Evolutionary conservation across 805 yeast genomes (phyloP).

Genomic region (Ogataea paraovalis): DNA sequence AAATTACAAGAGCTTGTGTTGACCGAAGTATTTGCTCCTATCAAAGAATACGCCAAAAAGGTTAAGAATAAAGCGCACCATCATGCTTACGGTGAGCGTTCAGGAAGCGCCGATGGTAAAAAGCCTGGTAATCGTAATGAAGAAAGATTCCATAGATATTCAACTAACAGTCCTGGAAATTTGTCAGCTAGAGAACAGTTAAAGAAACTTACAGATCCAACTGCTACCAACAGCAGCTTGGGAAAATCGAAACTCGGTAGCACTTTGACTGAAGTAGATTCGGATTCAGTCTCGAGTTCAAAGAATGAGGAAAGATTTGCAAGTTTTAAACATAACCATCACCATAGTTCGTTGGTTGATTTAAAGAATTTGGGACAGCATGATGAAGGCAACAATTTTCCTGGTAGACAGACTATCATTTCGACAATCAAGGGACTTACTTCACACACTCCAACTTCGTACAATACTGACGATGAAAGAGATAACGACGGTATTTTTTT

Average conservation of each 20-base stretch:
- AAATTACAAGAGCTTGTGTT: slow-evolving; percentile 67
- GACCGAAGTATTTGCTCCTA: slow-evolving; percentile 67
- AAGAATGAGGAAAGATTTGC: slow-evolving; percentile 1
- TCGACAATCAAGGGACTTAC: slow-evolving; percentile 38
- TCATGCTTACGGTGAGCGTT: slow-evolving; percentile 1
- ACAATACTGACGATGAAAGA: slow-evolving; percentile 12
- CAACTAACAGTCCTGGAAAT: slow-evolving; percentile 9
- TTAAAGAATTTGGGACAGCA: slow-evolving; percentile 16
- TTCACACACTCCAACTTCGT: slow-evolving; percentile 10
- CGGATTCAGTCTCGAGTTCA: not conserved
- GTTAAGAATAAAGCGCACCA: slow-evolving; percentile 15
- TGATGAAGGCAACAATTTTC: slow-evolving; percentile 15
- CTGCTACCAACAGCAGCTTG: not conserved
- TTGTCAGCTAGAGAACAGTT: slow-evolving; percentile 1
- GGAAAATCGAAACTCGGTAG: not conserved
- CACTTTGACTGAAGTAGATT: not conserved
- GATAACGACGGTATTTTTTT: slow-evolving; percentile 4
- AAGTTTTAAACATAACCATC: slow-evolving; percentile 2
- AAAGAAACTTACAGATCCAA: not conserved
- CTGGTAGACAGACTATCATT: slow-evolving; percentile 27
- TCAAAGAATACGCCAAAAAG: slow-evolving; percentile 29
- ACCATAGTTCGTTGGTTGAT: slow-evolving; percentile 21
- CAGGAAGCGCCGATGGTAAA: not conserved
- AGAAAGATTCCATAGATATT: slow-evolving; percentile 23
- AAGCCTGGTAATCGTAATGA: not conserved